Evolutionary conservation across 139 green algal genomes (phyloP).

Genomic region (Chlorella sp.): DNA sequence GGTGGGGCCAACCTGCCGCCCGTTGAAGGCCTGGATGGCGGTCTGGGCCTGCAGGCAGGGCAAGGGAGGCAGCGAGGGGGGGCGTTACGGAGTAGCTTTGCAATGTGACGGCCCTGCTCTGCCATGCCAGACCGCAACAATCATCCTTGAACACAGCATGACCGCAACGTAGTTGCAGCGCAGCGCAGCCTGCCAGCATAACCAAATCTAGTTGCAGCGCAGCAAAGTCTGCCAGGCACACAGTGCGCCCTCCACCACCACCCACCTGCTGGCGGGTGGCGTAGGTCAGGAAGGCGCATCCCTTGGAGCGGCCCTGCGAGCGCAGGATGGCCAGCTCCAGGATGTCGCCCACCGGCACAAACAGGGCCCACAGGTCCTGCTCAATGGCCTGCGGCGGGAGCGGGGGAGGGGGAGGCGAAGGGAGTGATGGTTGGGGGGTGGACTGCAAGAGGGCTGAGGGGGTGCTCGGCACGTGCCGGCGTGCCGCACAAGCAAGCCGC

Average conservation of each 20-base stretch:
- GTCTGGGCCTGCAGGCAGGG: constrained; percentile 32
- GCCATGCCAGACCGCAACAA: too few relatives aligned
- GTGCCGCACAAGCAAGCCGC: too few relatives aligned
- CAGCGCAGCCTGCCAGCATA: too few relatives aligned
- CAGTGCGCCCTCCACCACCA: too few relatives aligned
- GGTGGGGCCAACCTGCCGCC: constrained; percentile 34
- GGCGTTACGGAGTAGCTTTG: too few relatives aligned
- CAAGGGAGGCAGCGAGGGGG: neutral
- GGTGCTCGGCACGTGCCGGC: too few relatives aligned
- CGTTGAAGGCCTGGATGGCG: constrained; percentile 48
- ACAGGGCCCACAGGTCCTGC: constrained; percentile 76
- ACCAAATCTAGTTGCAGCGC: too few relatives aligned
- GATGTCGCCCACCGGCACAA: constrained; percentile 73
- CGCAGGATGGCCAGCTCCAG: constrained; percentile 76
- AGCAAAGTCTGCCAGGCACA: too few relatives aligned
- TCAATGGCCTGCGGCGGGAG: constrained; percentile 32
- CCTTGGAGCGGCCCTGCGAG: constrained; percentile 65
- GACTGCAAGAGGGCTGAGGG: too few relatives aligned
- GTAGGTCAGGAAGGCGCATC: constrained; percentile 71
- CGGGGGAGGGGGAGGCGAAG: neutral
- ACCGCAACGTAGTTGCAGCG: too few relatives aligned
- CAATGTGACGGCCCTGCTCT: too few relatives aligned
- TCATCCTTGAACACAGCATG: too few relatives aligned
- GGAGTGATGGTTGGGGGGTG: neutral
- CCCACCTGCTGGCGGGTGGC: constrained; percentile 39